phyloP scores from a whole-genome alignment of 306 rosid genomes.

The Echinosophora koreensis region DNA sequence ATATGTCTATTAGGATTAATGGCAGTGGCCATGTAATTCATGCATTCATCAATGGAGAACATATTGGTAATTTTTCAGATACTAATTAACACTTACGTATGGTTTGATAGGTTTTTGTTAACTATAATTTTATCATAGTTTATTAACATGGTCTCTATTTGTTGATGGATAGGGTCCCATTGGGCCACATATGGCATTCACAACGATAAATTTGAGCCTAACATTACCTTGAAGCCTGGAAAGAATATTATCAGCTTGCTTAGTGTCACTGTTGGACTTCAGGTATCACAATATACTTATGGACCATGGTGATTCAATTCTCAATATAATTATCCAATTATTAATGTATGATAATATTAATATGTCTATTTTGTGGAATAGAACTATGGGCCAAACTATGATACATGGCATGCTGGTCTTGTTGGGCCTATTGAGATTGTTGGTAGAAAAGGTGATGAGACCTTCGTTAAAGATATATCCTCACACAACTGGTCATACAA shows the following conservation, averaged over 20 bases:
- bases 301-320: neutral
- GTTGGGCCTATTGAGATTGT: slow-evolving; percentile 53
- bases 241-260: slow-evolving; percentile 56
- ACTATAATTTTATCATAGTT: neutral
- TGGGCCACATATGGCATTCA: slow-evolving; percentile 53
- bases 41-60: slow-evolving; percentile 58
- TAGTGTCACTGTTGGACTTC: slow-evolving; percentile 61
- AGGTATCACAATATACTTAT: slow-evolving; percentile 30
- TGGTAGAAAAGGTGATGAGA: slow-evolving; percentile 56
- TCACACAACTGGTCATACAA: slow-evolving; percentile 58
- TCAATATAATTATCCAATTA: neutral
- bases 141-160: neutral
- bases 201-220: slow-evolving; percentile 48
- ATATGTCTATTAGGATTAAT: slow-evolving; percentile 53
- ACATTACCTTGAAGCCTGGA: slow-evolving; percentile 50
- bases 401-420: slow-evolving; percentile 51
- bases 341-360: neutral
- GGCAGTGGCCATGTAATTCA: slow-evolving; percentile 61
- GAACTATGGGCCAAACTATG: slow-evolving; percentile 60
- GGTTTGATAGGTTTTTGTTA: too few species aligned
- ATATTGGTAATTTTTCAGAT: slow-evolving; percentile 50
- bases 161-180: slow-evolving; percentile 48
- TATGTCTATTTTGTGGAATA: neutral
- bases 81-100: neutral
- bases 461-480: slow-evolving; percentile 53